Base-by-base conservation (phyloP, 75 land plant species). In the Cunninghamia lanceolata region DNA sequence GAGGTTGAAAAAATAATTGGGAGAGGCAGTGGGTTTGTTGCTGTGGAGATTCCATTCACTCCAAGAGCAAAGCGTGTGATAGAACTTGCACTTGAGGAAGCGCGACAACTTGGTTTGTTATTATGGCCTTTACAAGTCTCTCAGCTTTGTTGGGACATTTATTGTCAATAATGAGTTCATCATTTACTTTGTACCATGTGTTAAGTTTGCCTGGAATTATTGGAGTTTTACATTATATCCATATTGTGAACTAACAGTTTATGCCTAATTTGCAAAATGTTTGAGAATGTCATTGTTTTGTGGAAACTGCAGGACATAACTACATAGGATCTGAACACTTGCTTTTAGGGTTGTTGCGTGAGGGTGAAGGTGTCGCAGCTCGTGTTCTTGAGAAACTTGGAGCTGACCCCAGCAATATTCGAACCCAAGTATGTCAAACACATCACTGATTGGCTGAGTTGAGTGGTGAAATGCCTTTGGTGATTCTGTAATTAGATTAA, bases 1-100 rank as follows among this genome's bases (percentile, higher is more conserved):
- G 99, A 97, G 88, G 99, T 97, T 16, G 98, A 97, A 86, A 97
- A 96, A 90, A 96, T 97, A 59, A 96, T 97, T 87, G 98, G 98
- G 19, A 89, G 99, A 76, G 99, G 99, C 5, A 97, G 98, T 89
- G 98, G 99, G 13, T 97, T 97, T 89, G 95, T 94, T 83, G 98
- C 96, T 50, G 96, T 96, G 45, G 98, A 97, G 90, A 96, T 97
- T 78, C 99, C 99, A 17, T 96, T 97, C 87, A 96, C 99, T 82
- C 99, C 97, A 46, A 90, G 99, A 56, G 97, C 97, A 28, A 97
- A 97, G 90, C 94, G 97, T 84, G 99, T 97, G 2, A 86, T 97
- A 85, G 97, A 97, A 73, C 94, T 96, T 54, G 93, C 97, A 4
- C 86, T 96, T 47, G 99, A 97, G 84, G 97, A 95, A 87, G 97